Conservation (phyloP, 1,139 yeast genomes). For the Taphrina confusa region DNA sequence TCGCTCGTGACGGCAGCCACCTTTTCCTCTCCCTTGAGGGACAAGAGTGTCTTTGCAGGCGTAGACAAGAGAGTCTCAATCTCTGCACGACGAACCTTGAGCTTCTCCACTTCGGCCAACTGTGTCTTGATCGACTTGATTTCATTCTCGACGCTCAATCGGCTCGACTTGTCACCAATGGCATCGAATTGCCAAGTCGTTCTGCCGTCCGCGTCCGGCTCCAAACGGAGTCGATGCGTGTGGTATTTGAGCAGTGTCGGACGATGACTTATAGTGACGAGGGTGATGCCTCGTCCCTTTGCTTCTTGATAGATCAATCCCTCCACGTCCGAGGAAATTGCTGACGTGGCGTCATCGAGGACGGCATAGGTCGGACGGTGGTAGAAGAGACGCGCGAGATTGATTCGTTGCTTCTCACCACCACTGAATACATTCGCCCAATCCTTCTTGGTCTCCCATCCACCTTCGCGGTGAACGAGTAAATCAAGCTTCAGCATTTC, state of each 20-base stretch:
- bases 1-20: neutral
- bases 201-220: constrained; percentile 60
- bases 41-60: too few relatives aligned
- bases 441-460: constrained; percentile 63
- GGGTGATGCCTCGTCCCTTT: constrained; percentile 68
- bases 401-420: constrained; percentile 90
- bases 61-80: constrained; percentile 12
- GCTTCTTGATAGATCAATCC: constrained; percentile 80
- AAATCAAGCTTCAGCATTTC: constrained; percentile 79
- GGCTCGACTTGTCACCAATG: constrained; percentile 40
- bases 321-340: constrained; percentile 89
- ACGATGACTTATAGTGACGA: constrained; percentile 82
- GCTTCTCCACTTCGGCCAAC: constrained; percentile 36
- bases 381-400: constrained; percentile 83
- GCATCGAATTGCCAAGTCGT: constrained; percentile 52
- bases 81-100: constrained; percentile 9
- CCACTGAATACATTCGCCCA: constrained; percentile 95
- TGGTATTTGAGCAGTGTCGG: constrained; percentile 85
- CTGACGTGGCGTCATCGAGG: constrained; percentile 90
- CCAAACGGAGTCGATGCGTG: constrained; percentile 63
- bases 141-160: constrained; percentile 18
- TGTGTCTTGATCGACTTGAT: constrained; percentile 9
- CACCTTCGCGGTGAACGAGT: constrained; percentile 64
- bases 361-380: constrained; percentile 80
- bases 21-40: neutral